Evolutionary conservation across 2,329 filamentous ascomycete species (phyloP).

Genomic region (Eurotiales sp.): DNA sequence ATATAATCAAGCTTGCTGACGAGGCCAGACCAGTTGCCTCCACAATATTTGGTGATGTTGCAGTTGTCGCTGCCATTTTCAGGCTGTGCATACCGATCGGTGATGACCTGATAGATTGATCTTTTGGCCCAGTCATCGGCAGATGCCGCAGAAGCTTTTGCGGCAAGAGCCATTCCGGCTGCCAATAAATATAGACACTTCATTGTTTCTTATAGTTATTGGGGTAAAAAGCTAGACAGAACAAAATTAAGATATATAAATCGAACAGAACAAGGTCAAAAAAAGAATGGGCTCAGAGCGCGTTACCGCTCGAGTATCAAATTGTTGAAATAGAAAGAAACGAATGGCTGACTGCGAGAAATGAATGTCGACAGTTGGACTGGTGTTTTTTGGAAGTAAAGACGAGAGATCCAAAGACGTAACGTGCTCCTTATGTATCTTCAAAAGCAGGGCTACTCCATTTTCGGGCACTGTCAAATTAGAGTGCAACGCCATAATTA

Average conservation of each 20-base stretch:
- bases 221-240: background rate
- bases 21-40: conserved; percentile 45
- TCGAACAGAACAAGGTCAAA: background rate
- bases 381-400: background rate
- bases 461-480: background rate
- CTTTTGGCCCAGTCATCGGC: conserved; percentile 31
- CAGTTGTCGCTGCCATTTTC: conserved; percentile 23
- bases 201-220: conserved; percentile 8
- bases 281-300: background rate
- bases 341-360: background rate
- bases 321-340: background rate
- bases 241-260: background rate
- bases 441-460: no score
- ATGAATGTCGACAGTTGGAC: background rate
- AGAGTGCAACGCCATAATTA: background rate
- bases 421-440: background rate
- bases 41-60: conserved; percentile 36
- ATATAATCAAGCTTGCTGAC: conserved; percentile 46
- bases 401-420: background rate
- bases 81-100: conserved; percentile 35
- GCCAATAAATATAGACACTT: background rate
- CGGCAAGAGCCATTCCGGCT: background rate
- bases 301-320: background rate
- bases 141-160: conserved; percentile 14
- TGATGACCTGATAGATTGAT: conserved; percentile 41